phyloP scores from a whole-genome alignment of 352 stramenopile genomes.

The Nothophytophthora sp. region DNA sequence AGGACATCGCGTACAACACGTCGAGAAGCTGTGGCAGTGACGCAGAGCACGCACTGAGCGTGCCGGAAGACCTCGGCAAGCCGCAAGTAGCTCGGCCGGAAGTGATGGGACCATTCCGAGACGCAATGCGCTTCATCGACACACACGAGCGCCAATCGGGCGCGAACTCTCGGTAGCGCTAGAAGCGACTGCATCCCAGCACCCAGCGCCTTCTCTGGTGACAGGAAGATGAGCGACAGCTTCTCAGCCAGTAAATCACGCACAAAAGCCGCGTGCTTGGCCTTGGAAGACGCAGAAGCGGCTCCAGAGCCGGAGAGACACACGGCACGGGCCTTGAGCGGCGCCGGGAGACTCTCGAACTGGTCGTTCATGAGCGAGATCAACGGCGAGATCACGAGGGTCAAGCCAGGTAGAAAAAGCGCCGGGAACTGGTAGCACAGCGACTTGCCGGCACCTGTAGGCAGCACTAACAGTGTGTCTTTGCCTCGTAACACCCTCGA shows the following conservation, averaged over 20 bases:
- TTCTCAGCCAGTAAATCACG: conserved; percentile 60
- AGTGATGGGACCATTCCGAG: conserved; percentile 96
- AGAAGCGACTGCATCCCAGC: conserved; percentile 80
- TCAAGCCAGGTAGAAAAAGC: conserved; percentile 84
- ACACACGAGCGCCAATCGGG: conserved; percentile 82
- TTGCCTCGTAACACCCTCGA: conserved; percentile 61
- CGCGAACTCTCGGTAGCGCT: conserved; percentile 32
- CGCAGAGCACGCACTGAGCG: conserved; percentile 82
- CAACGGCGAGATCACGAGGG: conserved; percentile 92
- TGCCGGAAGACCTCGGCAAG: conserved; percentile 56
- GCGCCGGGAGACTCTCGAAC: conserved; percentile 75
- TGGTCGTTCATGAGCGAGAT: conserved; percentile 95
- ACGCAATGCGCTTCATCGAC: conserved; percentile 96
- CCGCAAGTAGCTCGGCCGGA: conserved; percentile 86
- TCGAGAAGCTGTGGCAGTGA: conserved; percentile 92
- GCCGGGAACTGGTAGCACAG: conserved; percentile 97
- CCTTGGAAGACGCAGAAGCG: conserved; percentile 39
- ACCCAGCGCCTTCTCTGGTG: conserved; percentile 87
- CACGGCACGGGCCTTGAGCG: conserved; percentile 53
- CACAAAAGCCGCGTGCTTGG: conserved; percentile 66
- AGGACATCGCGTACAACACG: conserved; percentile 78
- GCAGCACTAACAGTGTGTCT: conserved; percentile 92
- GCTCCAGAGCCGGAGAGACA: conserved; percentile 48
- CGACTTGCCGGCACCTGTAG: conserved; percentile 98
- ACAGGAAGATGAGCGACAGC: conserved; percentile 90